Evolutionary conservation across 129 eudicot genomes (phyloP).

Genomic region (Pittosporum tobira): DNA sequence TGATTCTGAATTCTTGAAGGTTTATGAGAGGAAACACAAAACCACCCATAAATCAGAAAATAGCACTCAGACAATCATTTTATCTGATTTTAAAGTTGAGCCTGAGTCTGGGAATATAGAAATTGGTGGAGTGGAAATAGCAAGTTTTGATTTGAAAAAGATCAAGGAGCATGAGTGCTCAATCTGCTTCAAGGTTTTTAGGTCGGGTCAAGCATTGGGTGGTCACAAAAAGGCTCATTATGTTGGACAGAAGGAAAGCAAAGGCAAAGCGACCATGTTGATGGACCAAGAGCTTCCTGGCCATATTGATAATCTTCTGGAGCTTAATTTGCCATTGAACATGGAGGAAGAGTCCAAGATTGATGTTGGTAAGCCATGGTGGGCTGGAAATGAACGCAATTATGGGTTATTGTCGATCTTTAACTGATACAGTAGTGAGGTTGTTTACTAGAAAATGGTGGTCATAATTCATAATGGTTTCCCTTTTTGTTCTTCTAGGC

Average conservation of each 20-base stretch:
- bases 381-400: constrained; percentile 24
- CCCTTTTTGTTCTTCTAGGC: neutral
- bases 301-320: constrained; percentile 13
- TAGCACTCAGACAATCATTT: neutral
- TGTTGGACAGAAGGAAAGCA: constrained; percentile 19
- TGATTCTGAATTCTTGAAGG: constrained; percentile 14
- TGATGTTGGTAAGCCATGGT: constrained; percentile 28
- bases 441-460: neutral
- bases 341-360: constrained; percentile 22
- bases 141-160: constrained; percentile 20
- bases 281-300: constrained; percentile 13
- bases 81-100: neutral
- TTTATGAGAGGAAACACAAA: neutral
- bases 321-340: constrained; percentile 27
- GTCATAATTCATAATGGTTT: neutral
- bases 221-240: constrained; percentile 58
- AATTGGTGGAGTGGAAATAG: neutral
- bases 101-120: neutral
- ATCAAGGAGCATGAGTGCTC: constrained; percentile 34
- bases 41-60: neutral
- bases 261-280: constrained; percentile 11
- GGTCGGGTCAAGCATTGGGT: constrained; percentile 58
- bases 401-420: constrained; percentile 19
- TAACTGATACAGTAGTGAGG: constrained; percentile 9
- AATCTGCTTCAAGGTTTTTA: constrained; percentile 44